A percentile compares a stretch with the other conserved stretches of the same genome.
Conservation (phyloP, 768 basidiomycete species). For the Chlorophyllum brunneum region DNA sequence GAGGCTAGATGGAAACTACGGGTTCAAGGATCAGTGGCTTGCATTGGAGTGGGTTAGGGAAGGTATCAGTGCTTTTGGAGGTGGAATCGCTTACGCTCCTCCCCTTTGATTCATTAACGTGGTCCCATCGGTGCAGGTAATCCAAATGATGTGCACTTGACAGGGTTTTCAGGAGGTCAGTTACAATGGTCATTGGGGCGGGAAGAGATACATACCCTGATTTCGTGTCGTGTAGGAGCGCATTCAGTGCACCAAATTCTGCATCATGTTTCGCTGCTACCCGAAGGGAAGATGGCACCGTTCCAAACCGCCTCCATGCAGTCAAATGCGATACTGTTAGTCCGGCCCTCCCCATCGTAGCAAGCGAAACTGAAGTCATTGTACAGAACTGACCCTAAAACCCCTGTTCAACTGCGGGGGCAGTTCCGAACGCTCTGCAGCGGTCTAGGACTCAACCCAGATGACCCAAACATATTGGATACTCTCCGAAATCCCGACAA, state of each 20-base stretch:
- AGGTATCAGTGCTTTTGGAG: conserved; percentile 69
- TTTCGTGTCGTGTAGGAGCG: conserved; percentile 54
- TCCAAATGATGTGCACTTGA: conserved; percentile 54
- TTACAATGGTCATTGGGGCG: neutral
- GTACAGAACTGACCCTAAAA: conserved; percentile 52
- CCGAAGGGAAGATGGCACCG: conserved; percentile 51
- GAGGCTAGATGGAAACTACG: conserved; percentile 66
- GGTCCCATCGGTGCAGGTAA: conserved; percentile 37
- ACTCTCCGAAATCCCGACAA: conserved; percentile 45
- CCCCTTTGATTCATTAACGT: neutral
- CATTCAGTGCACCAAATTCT: conserved; percentile 76
- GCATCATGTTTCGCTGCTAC: conserved; percentile 63
- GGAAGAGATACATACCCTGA: too few relatives aligned
- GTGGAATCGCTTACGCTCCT: conserved; percentile 36
- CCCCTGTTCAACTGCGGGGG: conserved; percentile 49
- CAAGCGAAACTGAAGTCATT: neutral
- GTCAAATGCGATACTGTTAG: conserved; percentile 72
- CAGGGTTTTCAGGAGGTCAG: conserved; percentile 70
- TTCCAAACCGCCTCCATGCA: conserved; percentile 65
- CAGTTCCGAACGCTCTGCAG: conserved; percentile 64
- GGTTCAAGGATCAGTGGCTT: conserved; percentile 83
- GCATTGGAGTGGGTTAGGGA: conserved; percentile 66
- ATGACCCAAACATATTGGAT: conserved; percentile 42
- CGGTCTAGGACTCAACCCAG: conserved; percentile 52
- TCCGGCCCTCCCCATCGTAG: conserved; percentile 9